Evolutionary conservation across 306 rosid genomes (phyloP).

Genomic region (Malus sylvestris): DNA sequence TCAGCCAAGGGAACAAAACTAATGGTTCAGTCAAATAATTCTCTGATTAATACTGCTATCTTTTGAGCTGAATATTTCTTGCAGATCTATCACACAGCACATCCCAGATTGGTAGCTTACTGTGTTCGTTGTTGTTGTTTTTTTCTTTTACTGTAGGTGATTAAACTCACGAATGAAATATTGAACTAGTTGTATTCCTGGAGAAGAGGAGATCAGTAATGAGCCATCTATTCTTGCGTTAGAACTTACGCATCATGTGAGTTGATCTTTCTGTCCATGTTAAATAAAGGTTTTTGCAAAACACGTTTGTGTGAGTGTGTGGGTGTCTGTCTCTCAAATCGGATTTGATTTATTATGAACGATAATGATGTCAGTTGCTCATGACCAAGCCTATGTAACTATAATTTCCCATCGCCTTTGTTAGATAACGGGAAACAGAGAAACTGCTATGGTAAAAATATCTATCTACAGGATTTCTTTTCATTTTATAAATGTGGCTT

Average conservation of each 20-base stretch:
- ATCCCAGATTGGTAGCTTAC: not conserved
- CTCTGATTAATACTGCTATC: not conserved
- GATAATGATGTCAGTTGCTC: not conserved
- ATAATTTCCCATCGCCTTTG: not conserved
- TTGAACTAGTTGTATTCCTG: not conserved
- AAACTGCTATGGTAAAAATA: not conserved
- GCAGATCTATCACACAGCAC: not conserved
- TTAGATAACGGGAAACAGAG: not conserved
- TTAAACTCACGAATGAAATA: not conserved
- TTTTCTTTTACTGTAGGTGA: not conserved
- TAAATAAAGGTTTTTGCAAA: not conserved
- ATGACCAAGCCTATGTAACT: not conserved
- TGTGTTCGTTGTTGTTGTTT: no score
- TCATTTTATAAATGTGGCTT: not conserved
- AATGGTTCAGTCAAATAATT: conserved; percentile 26
- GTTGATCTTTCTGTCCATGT: conserved; percentile 1
- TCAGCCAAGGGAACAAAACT: conserved; percentile 66
- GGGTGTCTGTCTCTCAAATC: not conserved
- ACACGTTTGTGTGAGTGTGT: not conserved
- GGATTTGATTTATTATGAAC: not conserved
- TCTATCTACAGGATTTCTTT: not conserved
- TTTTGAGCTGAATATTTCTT: conserved; percentile 8
- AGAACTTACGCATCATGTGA: conserved; percentile 9
- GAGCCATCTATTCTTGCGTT: not conserved
- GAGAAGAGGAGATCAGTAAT: not conserved